Percentiles rank a stretch among this genome's conserved stretches.
Evolutionary conservation across 2,329 filamentous ascomycete genomes (phyloP).

Genomic region (Scolecobasidium constrictum): DNA sequence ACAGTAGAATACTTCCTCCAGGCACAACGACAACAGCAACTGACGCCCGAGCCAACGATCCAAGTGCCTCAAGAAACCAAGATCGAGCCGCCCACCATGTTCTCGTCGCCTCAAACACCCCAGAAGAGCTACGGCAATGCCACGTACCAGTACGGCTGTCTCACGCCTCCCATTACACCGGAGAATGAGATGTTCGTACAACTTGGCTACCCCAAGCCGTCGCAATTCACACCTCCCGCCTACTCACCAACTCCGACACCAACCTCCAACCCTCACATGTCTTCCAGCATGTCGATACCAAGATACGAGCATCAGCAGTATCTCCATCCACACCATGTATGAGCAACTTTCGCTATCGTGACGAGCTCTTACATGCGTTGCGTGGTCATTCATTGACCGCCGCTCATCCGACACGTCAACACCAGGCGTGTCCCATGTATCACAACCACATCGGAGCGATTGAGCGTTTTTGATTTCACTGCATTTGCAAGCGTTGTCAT

Average conservation of each 20-base stretch:
- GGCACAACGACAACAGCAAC: slow-evolving; percentile 16
- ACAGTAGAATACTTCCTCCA: slow-evolving; percentile 57
- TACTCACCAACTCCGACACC: slow-evolving; percentile 28
- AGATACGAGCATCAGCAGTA: slow-evolving; percentile 26
- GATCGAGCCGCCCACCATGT: slow-evolving; percentile 22
- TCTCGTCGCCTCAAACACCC: slow-evolving; percentile 62
- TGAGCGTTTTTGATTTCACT: slow-evolving; percentile 6
- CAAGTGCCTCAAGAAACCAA: slow-evolving; percentile 41
- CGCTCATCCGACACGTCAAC: too few species aligned
- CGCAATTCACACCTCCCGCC: slow-evolving; percentile 18
- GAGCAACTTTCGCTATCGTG: too few species aligned
- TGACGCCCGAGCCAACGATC: slow-evolving; percentile 41
- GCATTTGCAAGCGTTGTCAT: slow-evolving; percentile 9
- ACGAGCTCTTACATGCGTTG: too few species aligned
- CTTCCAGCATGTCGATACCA: slow-evolving; percentile 4
- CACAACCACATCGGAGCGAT: slow-evolving; percentile 7
- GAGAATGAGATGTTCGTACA: slow-evolving; percentile 38
- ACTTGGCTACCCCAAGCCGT: slow-evolving; percentile 19
- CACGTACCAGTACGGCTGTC: slow-evolving; percentile 59
- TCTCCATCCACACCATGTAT: slow-evolving; percentile 23
- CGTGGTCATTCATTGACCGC: too few species aligned
- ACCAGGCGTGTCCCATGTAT: slow-evolving; percentile 5
- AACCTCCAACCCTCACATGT: slow-evolving; percentile 19
- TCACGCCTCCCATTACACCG: slow-evolving; percentile 78
- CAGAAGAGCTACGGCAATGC: slow-evolving; percentile 60